Evolutionary conservation across 228 moss, liverwort and hornwort species (phyloP).

Genomic region (Sphagnum fallax): DNA sequence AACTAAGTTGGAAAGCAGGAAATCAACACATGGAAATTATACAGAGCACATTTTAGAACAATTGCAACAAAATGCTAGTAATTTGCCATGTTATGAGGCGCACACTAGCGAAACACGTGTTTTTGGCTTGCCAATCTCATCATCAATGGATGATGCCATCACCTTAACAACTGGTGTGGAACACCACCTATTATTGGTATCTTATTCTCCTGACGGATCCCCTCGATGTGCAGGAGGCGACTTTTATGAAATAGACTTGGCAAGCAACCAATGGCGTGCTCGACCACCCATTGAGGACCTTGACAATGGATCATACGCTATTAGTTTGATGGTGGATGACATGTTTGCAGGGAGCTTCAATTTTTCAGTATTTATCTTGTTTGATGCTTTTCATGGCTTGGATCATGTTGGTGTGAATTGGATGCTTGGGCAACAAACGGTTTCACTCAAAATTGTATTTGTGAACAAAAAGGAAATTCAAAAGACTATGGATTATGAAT

Average conservation of each 20-base stretch:
- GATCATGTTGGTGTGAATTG: slow-evolving; percentile 3
- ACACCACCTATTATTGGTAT: slow-evolving; percentile 8
- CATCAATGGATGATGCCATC: no score
- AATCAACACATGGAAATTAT: no score
- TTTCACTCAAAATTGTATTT: background rate
- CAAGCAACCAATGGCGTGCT: slow-evolving; percentile 15
- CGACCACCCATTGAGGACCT: slow-evolving; percentile 14
- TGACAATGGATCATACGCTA: slow-evolving; percentile 13
- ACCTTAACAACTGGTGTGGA: slow-evolving; percentile 1
- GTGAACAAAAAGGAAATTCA: background rate
- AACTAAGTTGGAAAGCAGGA: no score
- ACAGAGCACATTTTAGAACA: no score
- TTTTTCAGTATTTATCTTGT: slow-evolving; percentile 11
- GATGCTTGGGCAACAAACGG: background rate
- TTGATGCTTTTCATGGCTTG: slow-evolving; percentile 7
- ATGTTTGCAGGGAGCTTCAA: slow-evolving; percentile 2
- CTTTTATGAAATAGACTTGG: slow-evolving; percentile 15
- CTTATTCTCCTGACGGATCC: slow-evolving; percentile 1
- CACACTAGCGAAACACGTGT: no score
- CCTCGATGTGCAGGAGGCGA: slow-evolving; percentile 13
- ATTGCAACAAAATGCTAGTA: no score
- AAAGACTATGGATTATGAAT: background rate
- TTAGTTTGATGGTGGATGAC: slow-evolving; percentile 7
- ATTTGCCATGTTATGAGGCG: no score
- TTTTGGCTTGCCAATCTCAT: no score